Evolutionary conservation across 495 filamentous ascomycete species (phyloP).

Genomic region (Penicillium cinerascens): DNA sequence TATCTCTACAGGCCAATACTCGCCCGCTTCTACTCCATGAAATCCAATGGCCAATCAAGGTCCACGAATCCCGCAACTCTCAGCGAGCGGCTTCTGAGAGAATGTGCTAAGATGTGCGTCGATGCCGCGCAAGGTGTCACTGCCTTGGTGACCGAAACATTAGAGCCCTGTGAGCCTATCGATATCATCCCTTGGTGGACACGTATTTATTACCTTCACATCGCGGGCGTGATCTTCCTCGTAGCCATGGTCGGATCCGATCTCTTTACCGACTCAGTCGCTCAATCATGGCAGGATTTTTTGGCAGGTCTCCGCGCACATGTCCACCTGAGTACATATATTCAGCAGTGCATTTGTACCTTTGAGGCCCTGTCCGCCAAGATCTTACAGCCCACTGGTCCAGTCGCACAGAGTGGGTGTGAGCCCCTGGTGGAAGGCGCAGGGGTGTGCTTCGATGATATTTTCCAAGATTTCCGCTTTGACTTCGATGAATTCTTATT

Average conservation of each 20-base stretch:
- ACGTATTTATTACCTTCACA: constrained; percentile 25
- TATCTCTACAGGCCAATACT: constrained; percentile 24
- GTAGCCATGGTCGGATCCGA: constrained; percentile 20
- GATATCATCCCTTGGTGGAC: constrained; percentile 23
- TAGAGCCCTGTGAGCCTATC: constrained; percentile 13
- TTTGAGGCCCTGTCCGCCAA: too few relatives aligned
- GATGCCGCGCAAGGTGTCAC: constrained; percentile 17
- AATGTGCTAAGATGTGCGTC: constrained; percentile 20
- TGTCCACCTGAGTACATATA: constrained; percentile 15
- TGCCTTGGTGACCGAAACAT: constrained; percentile 16
- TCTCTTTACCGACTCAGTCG: constrained; percentile 19
- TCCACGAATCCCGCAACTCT: constrained; percentile 7
- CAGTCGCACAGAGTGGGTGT: background rate
- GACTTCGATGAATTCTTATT: constrained; percentile 9
- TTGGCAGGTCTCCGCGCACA: constrained; percentile 14
- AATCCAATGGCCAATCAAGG: background rate
- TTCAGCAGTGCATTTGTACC: constrained; percentile 13
- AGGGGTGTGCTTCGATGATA: constrained; percentile 1
- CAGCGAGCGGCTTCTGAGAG: constrained; percentile 14
- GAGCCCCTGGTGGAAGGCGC: background rate
- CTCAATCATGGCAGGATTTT: constrained; percentile 14
- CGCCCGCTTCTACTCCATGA: constrained; percentile 20
- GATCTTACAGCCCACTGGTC: too few relatives aligned
- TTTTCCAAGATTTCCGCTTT: constrained; percentile 10
- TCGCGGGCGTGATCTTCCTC: constrained; percentile 20